These are phyloP conservation scores for Platanthera zijinensis DNA, from an alignment of 106 monocot genomes.

Conservation along the genomic window DNA sequence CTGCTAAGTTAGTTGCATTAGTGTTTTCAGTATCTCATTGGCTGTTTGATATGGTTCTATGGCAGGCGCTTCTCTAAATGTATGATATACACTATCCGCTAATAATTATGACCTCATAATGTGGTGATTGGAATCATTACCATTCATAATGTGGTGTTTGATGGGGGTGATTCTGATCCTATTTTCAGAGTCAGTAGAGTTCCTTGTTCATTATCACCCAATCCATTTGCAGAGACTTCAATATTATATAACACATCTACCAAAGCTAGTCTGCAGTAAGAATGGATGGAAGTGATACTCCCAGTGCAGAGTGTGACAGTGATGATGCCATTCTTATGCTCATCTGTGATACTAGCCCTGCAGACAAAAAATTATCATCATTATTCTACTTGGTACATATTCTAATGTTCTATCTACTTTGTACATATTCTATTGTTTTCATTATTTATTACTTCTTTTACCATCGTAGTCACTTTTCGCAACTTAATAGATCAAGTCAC, in stretches of 20 bases:
- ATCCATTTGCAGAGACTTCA: constrained; percentile 53
- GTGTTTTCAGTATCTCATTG: too few relatives aligned
- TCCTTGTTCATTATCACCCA: constrained; percentile 50
- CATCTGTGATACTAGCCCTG: constrained; percentile 48
- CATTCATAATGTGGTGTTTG: constrained; percentile 19
- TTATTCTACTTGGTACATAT: constrained; percentile 12
- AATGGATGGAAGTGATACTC: constrained; percentile 14
- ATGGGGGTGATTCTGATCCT: constrained; percentile 78
- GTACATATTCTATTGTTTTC: too few relatives aligned
- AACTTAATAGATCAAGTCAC: too few relatives aligned
- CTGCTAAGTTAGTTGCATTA: too few relatives aligned
- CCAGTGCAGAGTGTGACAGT: constrained; percentile 25
- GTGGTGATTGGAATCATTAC: too few relatives aligned
- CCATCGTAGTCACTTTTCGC: too few relatives aligned
- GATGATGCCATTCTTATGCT: constrained; percentile 55
- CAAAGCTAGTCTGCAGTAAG: constrained; percentile 20
- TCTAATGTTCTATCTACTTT: too few relatives aligned
- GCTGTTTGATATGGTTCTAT: too few relatives aligned
- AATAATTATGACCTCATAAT: too few relatives aligned
- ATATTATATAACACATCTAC: constrained; percentile 26
- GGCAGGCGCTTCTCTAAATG: too few relatives aligned
- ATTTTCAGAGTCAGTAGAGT: constrained; percentile 71
- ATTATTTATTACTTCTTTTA: too few relatives aligned
- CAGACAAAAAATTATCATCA: constrained; percentile 38
- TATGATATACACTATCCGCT: too few relatives aligned